phyloP scores from a whole-genome alignment of 495 filamentous ascomycete genomes.

The Penicilliopsis zonata region DNA sequence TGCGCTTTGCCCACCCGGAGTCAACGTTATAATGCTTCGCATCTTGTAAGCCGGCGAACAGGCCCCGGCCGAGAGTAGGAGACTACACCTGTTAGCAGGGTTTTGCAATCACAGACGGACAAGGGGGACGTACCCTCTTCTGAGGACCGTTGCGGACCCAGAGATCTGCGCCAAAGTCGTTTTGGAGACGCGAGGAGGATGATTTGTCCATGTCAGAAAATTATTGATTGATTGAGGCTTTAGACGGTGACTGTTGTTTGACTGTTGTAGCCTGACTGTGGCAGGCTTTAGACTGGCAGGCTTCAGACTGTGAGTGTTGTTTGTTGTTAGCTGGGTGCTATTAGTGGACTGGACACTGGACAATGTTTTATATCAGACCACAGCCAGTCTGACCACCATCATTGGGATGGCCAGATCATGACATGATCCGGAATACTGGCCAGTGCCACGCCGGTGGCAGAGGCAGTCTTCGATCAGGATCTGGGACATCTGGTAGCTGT shows the following conservation, averaged over 20 bases:
- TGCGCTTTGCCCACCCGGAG: slow-evolving; percentile 24
- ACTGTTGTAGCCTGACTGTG: no score
- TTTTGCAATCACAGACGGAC: neutral
- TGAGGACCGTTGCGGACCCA: slow-evolving; percentile 17
- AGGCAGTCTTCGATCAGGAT: no score
- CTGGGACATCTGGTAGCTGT: no score
- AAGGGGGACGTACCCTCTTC: slow-evolving; percentile 13
- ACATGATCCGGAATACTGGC: no score
- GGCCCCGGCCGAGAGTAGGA: slow-evolving; percentile 26
- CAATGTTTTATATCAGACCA: neutral
- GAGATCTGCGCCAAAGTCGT: slow-evolving; percentile 29
- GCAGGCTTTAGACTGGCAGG: neutral
- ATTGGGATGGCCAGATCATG: no score
- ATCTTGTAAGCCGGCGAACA: slow-evolving; percentile 35
- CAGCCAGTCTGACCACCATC: no score
- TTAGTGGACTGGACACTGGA: neutral
- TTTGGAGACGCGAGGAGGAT: slow-evolving; percentile 17
- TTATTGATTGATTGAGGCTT: neutral
- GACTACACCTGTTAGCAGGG: slow-evolving; percentile 7
- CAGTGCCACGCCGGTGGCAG: no score
- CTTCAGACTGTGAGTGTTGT: neutral
- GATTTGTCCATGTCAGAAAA: neutral
- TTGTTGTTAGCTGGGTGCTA: no score
- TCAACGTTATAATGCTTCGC: slow-evolving; percentile 33
- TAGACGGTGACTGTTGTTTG: neutral